These are phyloP conservation scores for Sugiyamaella neomexicana DNA, from an alignment of 1,139 yeast genomes.

Conservation along the genomic window DNA sequence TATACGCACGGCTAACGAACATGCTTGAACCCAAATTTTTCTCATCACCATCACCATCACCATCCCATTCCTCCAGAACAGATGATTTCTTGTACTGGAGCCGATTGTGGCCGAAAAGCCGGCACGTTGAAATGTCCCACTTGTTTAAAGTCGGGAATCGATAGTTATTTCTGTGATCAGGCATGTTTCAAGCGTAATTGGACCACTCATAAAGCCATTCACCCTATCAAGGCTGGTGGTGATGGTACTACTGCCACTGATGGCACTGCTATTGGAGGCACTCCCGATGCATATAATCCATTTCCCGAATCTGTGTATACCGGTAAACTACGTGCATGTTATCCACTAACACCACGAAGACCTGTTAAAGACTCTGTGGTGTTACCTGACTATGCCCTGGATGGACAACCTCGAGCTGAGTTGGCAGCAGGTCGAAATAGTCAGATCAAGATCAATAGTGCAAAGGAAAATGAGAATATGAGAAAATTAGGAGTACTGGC, in stretches of 20 bases:
- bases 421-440: conserved; percentile 61
- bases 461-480: conserved; percentile 70
- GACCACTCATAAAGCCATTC: conserved; percentile 55
- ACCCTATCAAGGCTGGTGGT: conserved; percentile 43
- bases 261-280: conserved; percentile 15
- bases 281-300: conserved; percentile 65
- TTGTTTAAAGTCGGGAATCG: conserved; percentile 71
- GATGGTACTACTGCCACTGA: conserved; percentile 14
- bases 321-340: conserved; percentile 73
- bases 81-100: conserved; percentile 39
- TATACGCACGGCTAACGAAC: not conserved
- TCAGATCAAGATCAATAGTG: conserved; percentile 60
- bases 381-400: conserved; percentile 79
- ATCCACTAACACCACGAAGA: conserved; percentile 77
- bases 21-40: too few species aligned
- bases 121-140: conserved; percentile 86
- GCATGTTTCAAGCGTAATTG: conserved; percentile 79
- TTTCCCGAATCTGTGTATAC: conserved; percentile 75
- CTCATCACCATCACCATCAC: too few species aligned
- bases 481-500: conserved; percentile 73
- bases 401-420: conserved; percentile 81
- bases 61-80: too few species aligned
- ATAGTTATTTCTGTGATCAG: conserved; percentile 76
- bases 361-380: conserved; percentile 68
- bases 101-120: conserved; percentile 82